Evolutionary conservation across 2,329 filamentous ascomycete species (phyloP).

Genomic region (Aspergillus pseudonomiae): DNA sequence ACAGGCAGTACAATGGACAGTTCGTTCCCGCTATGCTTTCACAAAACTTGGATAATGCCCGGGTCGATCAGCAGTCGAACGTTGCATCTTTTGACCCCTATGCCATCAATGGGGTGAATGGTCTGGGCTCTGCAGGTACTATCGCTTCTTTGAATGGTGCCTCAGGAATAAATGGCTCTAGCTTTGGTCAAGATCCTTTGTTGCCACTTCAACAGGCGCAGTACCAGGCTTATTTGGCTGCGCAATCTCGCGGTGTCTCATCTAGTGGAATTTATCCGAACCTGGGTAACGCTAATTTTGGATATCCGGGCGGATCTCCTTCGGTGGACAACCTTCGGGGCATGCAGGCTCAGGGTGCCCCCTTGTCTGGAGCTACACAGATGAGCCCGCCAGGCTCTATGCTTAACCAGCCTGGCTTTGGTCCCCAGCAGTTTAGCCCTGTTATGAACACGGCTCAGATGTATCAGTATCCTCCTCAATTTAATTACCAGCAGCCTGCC

Average conservation of each 20-base stretch:
- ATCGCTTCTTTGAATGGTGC: slow-evolving; percentile 34
- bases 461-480: slow-evolving; percentile 59
- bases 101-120: slow-evolving; percentile 37
- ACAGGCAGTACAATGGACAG: slow-evolving; percentile 47
- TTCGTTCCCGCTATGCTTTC: slow-evolving; percentile 40
- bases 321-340: slow-evolving; percentile 38
- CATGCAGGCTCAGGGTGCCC: slow-evolving; percentile 42
- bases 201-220: slow-evolving; percentile 57
- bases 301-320: slow-evolving; percentile 44
- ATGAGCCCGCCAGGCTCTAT: slow-evolving; percentile 45
- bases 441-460: slow-evolving; percentile 47
- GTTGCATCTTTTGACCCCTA: slow-evolving; percentile 44
- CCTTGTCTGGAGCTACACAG: slow-evolving; percentile 39
- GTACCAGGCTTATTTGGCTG: slow-evolving; percentile 59
- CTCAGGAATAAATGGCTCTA: slow-evolving; percentile 32
- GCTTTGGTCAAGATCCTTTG: slow-evolving; percentile 43
- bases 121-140: slow-evolving; percentile 25
- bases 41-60: slow-evolving; percentile 40
- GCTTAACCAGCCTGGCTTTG: slow-evolving; percentile 52
- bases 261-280: slow-evolving; percentile 50
- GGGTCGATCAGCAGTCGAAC: slow-evolving; percentile 39
- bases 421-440: slow-evolving; percentile 49
- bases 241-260: slow-evolving; percentile 47
- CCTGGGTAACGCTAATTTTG: slow-evolving; percentile 48
- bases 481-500: slow-evolving; percentile 49